A percentile compares a stretch with the other conserved stretches of the same genome.
Conservation (phyloP, 768 basidiomycete genomes). For the Suillus sp. region DNA sequence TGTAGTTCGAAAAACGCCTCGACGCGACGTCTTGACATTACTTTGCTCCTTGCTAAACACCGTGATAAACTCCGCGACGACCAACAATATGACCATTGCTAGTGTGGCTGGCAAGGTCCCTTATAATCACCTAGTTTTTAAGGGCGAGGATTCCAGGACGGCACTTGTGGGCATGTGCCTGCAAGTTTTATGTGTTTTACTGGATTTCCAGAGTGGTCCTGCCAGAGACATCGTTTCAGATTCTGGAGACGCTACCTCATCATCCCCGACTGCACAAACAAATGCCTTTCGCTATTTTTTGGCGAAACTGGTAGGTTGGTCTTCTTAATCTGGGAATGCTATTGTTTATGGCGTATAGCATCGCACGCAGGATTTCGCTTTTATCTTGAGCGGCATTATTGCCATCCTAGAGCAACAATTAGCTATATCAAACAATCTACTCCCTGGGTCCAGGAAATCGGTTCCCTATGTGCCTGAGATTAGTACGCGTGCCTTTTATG, state of each 20-base stretch:
- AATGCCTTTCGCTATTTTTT: conserved; percentile 94
- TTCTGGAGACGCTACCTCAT: conserved; percentile 44
- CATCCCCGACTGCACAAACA: conserved; percentile 60
- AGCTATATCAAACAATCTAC: conserved; percentile 66
- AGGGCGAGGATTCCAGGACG: conserved; percentile 79
- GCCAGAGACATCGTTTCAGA: conserved; percentile 57
- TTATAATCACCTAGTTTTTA: conserved; percentile 89
- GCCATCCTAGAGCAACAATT: conserved; percentile 76
- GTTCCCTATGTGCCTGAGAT: conserved; percentile 83
- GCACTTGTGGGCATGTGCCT: conserved; percentile 74
- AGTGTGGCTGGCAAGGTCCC: conserved; percentile 78
- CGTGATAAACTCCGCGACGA: conserved; percentile 67
- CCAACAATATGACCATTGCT: conserved; percentile 55
- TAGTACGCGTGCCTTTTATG: conserved; percentile 48
- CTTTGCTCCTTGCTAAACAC: conserved; percentile 95
- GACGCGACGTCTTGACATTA: conserved; percentile 86
- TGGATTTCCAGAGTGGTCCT: conserved; percentile 81
- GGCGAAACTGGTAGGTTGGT: conserved; percentile 68
- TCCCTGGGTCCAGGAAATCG: conserved; percentile 85
- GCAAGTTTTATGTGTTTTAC: conserved; percentile 73
- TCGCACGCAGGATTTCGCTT: conserved; percentile 85
- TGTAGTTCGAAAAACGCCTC: conserved; percentile 72
- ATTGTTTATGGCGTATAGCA: conserved; percentile 53
- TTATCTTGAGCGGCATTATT: conserved; percentile 74
- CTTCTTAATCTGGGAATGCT: conserved; percentile 14